Evolutionary conservation across 345 rosid species (phyloP), one percentile per base, ranked within the genome.

Genomic region (Gossypium thurberi): DNA sequence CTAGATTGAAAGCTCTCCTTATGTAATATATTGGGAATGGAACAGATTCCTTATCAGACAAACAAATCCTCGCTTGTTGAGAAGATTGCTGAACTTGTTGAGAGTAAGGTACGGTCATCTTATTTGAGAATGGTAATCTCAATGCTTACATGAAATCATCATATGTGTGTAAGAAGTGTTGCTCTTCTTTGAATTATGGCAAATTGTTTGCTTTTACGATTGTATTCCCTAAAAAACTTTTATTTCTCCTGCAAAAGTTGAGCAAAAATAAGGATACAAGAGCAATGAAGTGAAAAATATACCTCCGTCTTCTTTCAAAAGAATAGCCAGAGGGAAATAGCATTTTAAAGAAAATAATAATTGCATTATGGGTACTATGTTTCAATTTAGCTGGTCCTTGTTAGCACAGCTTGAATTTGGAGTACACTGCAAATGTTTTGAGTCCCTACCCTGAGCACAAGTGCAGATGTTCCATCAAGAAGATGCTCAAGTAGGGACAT

Each of bases 1-100:
- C 37, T 20, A 18, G 46, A 21, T 66, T 69, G 57, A 46, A 8
- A 53, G 58, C 56, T 66, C 33, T 61, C 50, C 64, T 65, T 60
- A 42, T 62, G 63, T 55, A 42, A 60, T 55, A 48, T 62, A 69
- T 63, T 79, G 66, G 75, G 18, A 18, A 58, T 85, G 84, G 17
- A 74, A 74, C 89, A 94, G 98, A 78, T 94, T 76, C 98, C 98
- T 74, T 94, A 92, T 78, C 98, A 90, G 76, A 89, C 93, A 50
- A 94, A 90, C 86, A 92, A 94, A 83, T 86, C 98, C 70, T 88
- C 85, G 12, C 95, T 94, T 23, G 93, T 94, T 81, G 87, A 92
- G 85, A 94, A 92, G 90, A 92, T 94, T 81, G 98, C 98, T 52
- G 98, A 94, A 71, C 97, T 92, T 75, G 98, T 94, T 48, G 98